phyloP scores from a whole-genome alignment of 169 alveolate genomes.

The Amoebophrya sp. region DNA sequence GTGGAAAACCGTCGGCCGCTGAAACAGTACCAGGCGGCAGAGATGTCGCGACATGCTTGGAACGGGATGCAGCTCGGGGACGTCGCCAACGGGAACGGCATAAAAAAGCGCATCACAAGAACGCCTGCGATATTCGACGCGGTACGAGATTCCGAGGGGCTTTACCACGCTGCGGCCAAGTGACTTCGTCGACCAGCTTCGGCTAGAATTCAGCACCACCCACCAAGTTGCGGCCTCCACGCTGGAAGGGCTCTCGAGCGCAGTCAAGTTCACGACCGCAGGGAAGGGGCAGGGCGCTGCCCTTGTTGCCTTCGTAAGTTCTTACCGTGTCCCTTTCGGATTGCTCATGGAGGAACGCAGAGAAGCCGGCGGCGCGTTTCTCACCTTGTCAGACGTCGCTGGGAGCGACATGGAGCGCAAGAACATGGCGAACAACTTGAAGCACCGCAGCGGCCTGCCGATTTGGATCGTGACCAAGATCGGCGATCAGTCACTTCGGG shows the following conservation, averaged over 20 bases:
- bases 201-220: neutral
- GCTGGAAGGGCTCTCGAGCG: neutral
- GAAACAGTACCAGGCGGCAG: neutral
- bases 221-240: neutral
- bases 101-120: neutral
- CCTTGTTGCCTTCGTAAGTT: neutral
- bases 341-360: neutral
- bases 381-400: neutral
- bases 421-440: neutral
- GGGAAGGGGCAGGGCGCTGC: neutral
- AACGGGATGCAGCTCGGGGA: neutral
- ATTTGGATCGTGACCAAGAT: neutral
- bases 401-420: neutral
- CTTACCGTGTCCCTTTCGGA: neutral
- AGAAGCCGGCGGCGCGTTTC: neutral
- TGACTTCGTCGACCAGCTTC: neutral
- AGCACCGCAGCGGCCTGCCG: neutral
- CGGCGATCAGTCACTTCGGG: neutral
- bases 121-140: neutral
- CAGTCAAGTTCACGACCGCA: neutral
- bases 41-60: neutral
- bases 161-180: neutral
- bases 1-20: neutral
- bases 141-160: neutral
- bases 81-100: neutral